phyloP scores from a whole-genome alignment of 441 rosid genomes.

The Kokia cookei region DNA sequence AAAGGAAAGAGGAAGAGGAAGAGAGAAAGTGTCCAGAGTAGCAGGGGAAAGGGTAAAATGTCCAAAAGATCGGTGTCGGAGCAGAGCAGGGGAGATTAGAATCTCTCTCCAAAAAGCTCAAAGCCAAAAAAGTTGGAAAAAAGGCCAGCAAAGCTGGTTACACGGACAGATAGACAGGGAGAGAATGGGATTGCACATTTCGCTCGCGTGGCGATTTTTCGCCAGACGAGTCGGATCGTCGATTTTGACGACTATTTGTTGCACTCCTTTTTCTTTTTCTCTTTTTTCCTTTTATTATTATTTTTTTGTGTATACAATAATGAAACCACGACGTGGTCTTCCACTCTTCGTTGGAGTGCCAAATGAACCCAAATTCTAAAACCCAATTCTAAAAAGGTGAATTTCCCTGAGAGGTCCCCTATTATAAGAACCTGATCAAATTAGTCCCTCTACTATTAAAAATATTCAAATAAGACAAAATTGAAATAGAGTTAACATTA shows the following conservation, averaged over 20 bases:
- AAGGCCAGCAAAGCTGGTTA: not conserved
- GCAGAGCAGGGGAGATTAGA: not conserved
- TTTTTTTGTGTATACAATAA: not conserved
- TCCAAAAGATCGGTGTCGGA: not conserved
- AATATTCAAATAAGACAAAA: too few species aligned
- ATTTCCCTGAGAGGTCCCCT: too few species aligned
- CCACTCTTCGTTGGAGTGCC: too few species aligned
- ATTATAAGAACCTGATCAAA: too few species aligned
- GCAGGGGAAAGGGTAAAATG: not conserved
- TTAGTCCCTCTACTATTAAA: too few species aligned
- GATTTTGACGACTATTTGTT: slow-evolving; percentile 8
- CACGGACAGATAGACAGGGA: not conserved
- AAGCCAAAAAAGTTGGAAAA: not conserved
- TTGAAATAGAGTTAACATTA: too few species aligned
- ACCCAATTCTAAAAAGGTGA: too few species aligned
- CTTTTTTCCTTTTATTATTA: not conserved
- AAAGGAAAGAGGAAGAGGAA: not conserved
- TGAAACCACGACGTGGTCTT: too few species aligned
- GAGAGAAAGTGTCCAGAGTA: not conserved
- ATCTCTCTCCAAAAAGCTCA: slow-evolving; percentile 5
- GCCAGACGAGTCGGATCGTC: slow-evolving; percentile 20
- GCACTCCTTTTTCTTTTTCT: not conserved
- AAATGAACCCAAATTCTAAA: too few species aligned
- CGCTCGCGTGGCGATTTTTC: slow-evolving; percentile 5
- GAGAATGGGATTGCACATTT: not conserved